phyloP scores from a whole-genome alignment of 805 yeast species.

The Pichia heedii region DNA sequence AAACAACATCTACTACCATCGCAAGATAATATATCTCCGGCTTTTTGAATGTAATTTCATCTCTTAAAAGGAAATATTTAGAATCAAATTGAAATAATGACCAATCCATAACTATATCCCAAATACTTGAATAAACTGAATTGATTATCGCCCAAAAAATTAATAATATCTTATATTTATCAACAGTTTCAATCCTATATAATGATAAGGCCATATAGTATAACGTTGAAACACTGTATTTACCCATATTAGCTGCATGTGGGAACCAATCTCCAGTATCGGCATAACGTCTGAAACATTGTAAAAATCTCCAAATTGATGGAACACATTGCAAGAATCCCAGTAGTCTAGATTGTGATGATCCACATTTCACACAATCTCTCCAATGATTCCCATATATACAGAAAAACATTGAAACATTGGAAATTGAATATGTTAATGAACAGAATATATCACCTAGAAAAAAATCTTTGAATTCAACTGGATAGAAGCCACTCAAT shows the following conservation, averaged over 20 bases:
- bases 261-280: conserved; percentile 97
- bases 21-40: conserved; percentile 65
- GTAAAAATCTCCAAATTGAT: conserved; percentile 81
- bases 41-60: conserved; percentile 54
- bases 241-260: conserved; percentile 80
- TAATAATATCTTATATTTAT: conserved; percentile 44
- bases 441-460: conserved; percentile 88
- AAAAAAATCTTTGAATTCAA: conserved; percentile 90
- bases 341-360: conserved; percentile 62
- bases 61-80: conserved; percentile 51
- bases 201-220: conserved; percentile 69
- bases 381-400: conserved; percentile 67
- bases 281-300: conserved; percentile 81
- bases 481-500: conserved; percentile 84
- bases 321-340: conserved; percentile 85
- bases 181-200: conserved; percentile 54
- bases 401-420: conserved; percentile 78
- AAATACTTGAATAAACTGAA: conserved; percentile 55
- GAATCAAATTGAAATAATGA: conserved; percentile 66
- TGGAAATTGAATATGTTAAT: conserved; percentile 79
- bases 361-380: conserved; percentile 58
- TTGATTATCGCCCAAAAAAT: conserved; percentile 69
- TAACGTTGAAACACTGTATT: conserved; percentile 57
- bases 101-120: conserved; percentile 98
- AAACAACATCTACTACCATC: conserved; percentile 58